Conservation (phyloP, 345 rosid genomes). For the Salix caprea region DNA sequence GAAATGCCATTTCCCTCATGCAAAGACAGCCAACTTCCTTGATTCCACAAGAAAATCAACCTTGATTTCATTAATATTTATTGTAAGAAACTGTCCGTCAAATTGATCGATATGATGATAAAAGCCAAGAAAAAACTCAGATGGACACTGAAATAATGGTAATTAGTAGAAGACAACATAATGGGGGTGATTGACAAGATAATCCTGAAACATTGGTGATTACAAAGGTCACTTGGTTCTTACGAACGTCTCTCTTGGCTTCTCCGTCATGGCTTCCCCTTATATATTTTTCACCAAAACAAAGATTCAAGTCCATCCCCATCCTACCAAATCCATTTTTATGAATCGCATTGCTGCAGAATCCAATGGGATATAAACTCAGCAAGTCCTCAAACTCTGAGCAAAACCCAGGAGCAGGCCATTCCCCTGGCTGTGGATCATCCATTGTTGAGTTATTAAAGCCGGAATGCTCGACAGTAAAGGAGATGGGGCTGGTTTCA, state of each 20-base stretch:
- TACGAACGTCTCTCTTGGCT: not conserved
- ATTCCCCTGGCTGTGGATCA: not conserved
- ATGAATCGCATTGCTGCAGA: not conserved
- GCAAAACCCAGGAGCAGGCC: not conserved
- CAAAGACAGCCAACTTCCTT: not conserved
- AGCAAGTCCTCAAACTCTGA: conserved; percentile 9
- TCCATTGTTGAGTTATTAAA: conserved; percentile 14
- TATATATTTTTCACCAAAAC: not conserved
- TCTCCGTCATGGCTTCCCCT: not conserved
- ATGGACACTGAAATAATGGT: not conserved
- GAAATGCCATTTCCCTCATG: not conserved
- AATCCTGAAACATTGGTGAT: not conserved
- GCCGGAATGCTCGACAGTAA: conserved; percentile 20
- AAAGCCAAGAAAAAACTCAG: not conserved
- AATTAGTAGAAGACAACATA: not conserved
- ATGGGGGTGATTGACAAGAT: not conserved
- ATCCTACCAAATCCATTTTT: not conserved
- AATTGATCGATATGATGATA: not conserved
- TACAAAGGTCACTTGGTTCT: not conserved
- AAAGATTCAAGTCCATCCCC: not conserved
- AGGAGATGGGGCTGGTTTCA: not conserved
- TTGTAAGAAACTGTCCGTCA: not conserved
- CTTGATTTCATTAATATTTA: not conserved
- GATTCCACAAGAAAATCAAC: not conserved
- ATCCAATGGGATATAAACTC: conserved; percentile 23